Base-by-base conservation (phyloP, 1,139 yeast genomes). In the Yamadazyma mexicana region DNA sequence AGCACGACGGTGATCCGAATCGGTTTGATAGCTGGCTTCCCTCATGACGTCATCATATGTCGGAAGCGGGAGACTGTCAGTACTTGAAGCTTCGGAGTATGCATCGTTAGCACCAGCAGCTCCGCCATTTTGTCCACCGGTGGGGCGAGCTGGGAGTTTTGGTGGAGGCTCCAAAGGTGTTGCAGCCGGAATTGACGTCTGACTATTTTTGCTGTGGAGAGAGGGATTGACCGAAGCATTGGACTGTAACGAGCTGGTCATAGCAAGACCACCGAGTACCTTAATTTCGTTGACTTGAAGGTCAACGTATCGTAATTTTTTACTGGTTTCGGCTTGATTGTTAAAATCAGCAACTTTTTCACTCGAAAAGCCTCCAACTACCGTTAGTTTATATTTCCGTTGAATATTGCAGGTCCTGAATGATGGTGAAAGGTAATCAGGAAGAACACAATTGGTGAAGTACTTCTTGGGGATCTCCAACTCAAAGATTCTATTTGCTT, bases 321-420 rank as follows among this genome's bases (percentile, higher is more conserved):
- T 46, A 8, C 35, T 42, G 10, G 48, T 16, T 33, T 59, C 64
- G 4, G 44, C 34, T 8, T 47, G 23, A 47, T 59, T 47, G 45
- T 53, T 40, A 34, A 51, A 45, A 35, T 60, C 63, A 14, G 27
- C 6, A 8, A 65, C 48, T 37, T 52, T 54, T 38, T 63, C 68
- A 41, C 60, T 59, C 3, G 77, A 60, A 42, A 81, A 65, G 3
- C 76, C 80, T 1, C 69, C 80, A 3, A 57, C 56, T 2, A 81
- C 60, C 15, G 58, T 57, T 31, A 81, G 46, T 10, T 59, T 55
- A 50, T 81, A 81, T n/a, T 50, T 53, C 34, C 86, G 62, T 4
- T 68, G 54, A 12, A 81, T 70, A 53, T 80, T 81, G 55, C 87
- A 81, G 3, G 82, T 76, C 28, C 58, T 61, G 56, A 82, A 82